Evolutionary conservation across 1,139 yeast species (phyloP).

Genomic region (Geotrichum macrosporum): DNA sequence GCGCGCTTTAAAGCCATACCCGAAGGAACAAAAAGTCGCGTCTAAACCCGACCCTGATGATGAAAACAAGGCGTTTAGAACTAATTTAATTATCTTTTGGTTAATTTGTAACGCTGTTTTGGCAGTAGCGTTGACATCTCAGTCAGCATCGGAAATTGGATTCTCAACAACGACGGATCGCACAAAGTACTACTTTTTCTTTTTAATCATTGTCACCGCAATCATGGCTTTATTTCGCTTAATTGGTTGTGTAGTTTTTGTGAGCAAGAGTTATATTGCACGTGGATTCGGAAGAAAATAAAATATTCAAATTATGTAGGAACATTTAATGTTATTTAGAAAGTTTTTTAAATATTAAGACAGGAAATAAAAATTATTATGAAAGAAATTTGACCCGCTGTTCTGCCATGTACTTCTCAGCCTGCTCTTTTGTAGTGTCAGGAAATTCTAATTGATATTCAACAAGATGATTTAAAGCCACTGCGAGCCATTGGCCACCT

Average conservation of each 20-base stretch:
- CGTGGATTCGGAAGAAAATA: slow-evolving; percentile 22
- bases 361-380: slow-evolving; percentile 5
- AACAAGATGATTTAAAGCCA: slow-evolving; percentile 51
- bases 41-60: slow-evolving; percentile 46
- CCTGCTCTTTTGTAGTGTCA: slow-evolving; percentile 47
- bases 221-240: slow-evolving; percentile 71
- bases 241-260: slow-evolving; percentile 60
- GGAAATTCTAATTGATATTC: slow-evolving; percentile 79
- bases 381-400: slow-evolving; percentile 14
- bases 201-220: slow-evolving; percentile 77
- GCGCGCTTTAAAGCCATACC: slow-evolving; percentile 44
- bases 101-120: slow-evolving; percentile 67
- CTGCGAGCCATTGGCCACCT: slow-evolving; percentile 83
- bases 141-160: slow-evolving; percentile 34
- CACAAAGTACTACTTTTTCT: slow-evolving; percentile 59
- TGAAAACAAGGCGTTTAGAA: slow-evolving; percentile 68
- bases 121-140: slow-evolving; percentile 56
- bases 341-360: neutral
- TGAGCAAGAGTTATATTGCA: slow-evolving; percentile 42
- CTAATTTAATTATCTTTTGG: slow-evolving; percentile 78
- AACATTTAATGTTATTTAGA: too few relatives aligned
- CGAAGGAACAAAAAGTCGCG: slow-evolving; percentile 33
- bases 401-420: slow-evolving; percentile 33
- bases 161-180: slow-evolving; percentile 40
- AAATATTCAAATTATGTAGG: too few relatives aligned